Conservation (phyloP, 2,329 filamentous ascomycete species). For the Aurifilum marmelostoma region DNA sequence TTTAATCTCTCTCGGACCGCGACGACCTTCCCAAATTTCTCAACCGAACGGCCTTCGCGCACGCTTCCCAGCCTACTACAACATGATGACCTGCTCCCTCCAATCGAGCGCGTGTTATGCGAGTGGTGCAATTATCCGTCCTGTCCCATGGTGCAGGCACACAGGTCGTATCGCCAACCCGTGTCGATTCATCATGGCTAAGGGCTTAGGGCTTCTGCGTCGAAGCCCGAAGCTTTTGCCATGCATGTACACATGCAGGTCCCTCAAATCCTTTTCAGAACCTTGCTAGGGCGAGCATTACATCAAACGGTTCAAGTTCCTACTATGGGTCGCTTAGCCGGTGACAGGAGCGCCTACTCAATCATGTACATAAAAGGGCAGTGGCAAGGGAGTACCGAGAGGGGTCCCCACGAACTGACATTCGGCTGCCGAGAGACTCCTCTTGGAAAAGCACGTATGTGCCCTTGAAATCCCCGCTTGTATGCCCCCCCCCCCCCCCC, state of each 20-base stretch:
- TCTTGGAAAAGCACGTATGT: neutral
- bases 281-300: constrained; percentile 1
- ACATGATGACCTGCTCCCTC: constrained; percentile 19
- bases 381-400: neutral
- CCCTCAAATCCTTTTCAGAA: constrained; percentile 13
- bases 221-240: constrained; percentile 1
- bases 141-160: neutral
- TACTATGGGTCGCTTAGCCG: constrained; percentile 5
- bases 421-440: constrained; percentile 21
- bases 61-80: neutral
- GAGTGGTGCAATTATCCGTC: constrained; percentile 13
- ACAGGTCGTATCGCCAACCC: constrained; percentile 12
- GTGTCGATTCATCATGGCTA: constrained; percentile 11
- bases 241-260: constrained; percentile 14
- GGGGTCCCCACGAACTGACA: neutral
- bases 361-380: neutral
- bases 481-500: neutral
- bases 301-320: neutral
- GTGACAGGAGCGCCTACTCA: neutral
- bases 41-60: constrained; percentile 10
- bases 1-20: constrained; percentile 20
- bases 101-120: constrained; percentile 4
- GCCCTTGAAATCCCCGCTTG: neutral
- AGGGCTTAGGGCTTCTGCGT: neutral
- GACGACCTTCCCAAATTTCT: constrained; percentile 27